These are phyloP conservation scores for Escovopsis sp. DNA, from an alignment of 2,329 filamentous ascomycete genomes.

Conservation along the genomic window DNA sequence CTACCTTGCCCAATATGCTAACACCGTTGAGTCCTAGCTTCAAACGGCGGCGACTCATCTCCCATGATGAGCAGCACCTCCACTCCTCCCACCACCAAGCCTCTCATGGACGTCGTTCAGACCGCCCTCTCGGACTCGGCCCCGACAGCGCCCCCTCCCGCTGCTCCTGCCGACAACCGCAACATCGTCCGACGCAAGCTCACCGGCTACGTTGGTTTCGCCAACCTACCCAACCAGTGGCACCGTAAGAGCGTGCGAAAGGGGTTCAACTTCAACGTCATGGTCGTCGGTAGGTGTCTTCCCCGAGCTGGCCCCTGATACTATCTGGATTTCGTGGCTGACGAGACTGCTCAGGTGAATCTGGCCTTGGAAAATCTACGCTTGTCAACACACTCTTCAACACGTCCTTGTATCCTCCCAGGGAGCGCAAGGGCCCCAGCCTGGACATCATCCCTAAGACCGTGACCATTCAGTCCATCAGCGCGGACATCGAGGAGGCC, in stretches of 20 bases:
- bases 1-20: conserved; percentile 16
- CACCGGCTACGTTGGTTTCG: conserved; percentile 96
- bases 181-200: conserved; percentile 98
- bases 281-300: conserved; percentile 87
- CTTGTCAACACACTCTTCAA: conserved; percentile 99
- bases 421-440: conserved; percentile 94
- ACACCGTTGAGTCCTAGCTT: conserved; percentile 24
- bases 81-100: conserved; percentile 23
- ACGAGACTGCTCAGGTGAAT: conserved; percentile 57
- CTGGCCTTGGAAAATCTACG: conserved; percentile 95
- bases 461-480: conserved; percentile 86
- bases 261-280: conserved; percentile 99
- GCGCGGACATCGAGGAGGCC: conserved; percentile 94
- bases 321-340: not conserved
- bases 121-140: conserved; percentile 20
- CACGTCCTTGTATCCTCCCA: conserved; percentile 94
- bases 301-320: no score
- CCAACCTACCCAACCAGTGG: conserved; percentile 98
- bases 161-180: conserved; percentile 53
- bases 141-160: conserved; percentile 18
- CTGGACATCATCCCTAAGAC: conserved; percentile 98
- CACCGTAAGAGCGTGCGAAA: conserved; percentile 99
- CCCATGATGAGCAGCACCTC: conserved; percentile 27
- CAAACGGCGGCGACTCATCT: conserved; percentile 28
- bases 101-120: conserved; percentile 14